Evolutionary conservation across 2,329 filamentous ascomycete genomes (phyloP).

Genomic region (Cytospora leucostoma): DNA sequence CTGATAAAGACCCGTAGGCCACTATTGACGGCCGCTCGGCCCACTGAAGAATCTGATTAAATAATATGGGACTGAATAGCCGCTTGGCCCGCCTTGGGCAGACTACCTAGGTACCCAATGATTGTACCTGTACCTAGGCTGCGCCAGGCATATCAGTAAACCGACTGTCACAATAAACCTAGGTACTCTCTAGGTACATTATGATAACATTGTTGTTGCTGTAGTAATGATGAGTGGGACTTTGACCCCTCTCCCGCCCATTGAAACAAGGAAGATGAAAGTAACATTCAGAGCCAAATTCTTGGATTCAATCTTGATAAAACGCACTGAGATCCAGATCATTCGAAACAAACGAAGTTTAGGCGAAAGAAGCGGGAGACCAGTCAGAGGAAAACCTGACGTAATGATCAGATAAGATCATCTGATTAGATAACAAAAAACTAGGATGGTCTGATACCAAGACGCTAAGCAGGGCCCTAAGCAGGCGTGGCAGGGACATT

Average conservation of each 20-base stretch:
- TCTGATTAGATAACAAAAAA: neutral
- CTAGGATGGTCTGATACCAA: neutral
- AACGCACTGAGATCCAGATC: no score
- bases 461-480: neutral
- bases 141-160: no score
- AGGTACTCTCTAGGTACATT: no score
- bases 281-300: no score
- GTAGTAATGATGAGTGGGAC: no score
- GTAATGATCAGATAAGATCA: slow-evolving; percentile 2
- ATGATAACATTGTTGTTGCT: no score
- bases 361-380: neutral
- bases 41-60: neutral
- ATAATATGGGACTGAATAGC: neutral
- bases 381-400: neutral
- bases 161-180: no score
- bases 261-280: no score
- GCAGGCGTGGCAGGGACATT: neutral
- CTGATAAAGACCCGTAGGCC: neutral
- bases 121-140: neutral
- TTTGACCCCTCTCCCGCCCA: no score
- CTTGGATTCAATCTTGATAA: no score
- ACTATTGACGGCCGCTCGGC: neutral
- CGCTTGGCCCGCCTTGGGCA: neutral
- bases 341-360: no score
- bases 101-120: neutral